These are phyloP conservation scores for Arachis monticola DNA, from an alignment of 331 rosid species.

Conservation along the genomic window DNA sequence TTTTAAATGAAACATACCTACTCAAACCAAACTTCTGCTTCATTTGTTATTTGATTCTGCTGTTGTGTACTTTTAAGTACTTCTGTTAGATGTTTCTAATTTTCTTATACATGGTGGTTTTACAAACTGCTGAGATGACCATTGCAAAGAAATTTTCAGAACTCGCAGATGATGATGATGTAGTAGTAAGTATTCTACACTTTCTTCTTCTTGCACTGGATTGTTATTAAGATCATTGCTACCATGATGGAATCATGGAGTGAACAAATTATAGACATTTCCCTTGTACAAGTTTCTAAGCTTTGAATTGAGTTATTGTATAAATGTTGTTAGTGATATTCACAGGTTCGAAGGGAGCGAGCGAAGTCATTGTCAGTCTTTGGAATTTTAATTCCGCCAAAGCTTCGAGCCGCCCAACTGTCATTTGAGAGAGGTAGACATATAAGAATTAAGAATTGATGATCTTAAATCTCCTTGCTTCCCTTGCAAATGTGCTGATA, in stretches of 20 bases:
- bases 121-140: slow-evolving; percentile 41
- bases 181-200: slow-evolving; percentile 38
- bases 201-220: slow-evolving; percentile 6
- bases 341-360: slow-evolving; percentile 69
- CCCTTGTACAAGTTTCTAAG: slow-evolving; percentile 9
- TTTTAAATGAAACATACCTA: slow-evolving; percentile 5
- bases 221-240: slow-evolving; percentile 34
- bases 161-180: slow-evolving; percentile 42
- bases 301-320: slow-evolving; percentile 29
- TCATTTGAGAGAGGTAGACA: slow-evolving; percentile 82
- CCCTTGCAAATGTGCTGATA: slow-evolving; percentile 7
- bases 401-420: slow-evolving; percentile 79
- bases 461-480: slow-evolving; percentile 30
- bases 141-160: slow-evolving; percentile 33
- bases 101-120: slow-evolving; percentile 30
- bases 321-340: slow-evolving; percentile 28
- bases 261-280: slow-evolving; percentile 26
- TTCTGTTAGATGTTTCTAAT: slow-evolving; percentile 13
- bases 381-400: slow-evolving; percentile 88
- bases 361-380: slow-evolving; percentile 66
- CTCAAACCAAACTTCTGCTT: neutral
- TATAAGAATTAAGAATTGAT: neutral
- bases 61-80: slow-evolving; percentile 17
- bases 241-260: slow-evolving; percentile 13
- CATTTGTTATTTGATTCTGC: slow-evolving; percentile 19